phyloP scores from a whole-genome alignment of 2,329 filamentous ascomycete genomes.

The Harringtonia lauricola region DNA sequence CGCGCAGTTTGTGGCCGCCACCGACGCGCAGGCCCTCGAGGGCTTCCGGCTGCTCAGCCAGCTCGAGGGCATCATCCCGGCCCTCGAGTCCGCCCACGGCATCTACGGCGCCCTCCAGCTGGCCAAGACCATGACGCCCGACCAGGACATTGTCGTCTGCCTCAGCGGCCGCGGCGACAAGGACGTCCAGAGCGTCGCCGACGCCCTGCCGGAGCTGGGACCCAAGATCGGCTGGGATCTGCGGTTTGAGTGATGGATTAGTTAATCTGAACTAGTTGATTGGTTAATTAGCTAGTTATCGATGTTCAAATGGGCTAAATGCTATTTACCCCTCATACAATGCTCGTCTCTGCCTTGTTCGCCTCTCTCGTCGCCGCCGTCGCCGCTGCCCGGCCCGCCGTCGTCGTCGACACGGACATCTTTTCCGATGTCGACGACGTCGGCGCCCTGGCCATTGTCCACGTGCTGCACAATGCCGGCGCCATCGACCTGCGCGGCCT shows the following conservation, averaged over 20 bases:
- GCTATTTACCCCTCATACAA: too few relatives aligned
- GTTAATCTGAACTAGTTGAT: too few relatives aligned
- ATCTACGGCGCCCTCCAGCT: slow-evolving; percentile 82
- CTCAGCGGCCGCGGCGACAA: slow-evolving; percentile 91
- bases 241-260: slow-evolving; percentile 30
- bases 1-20: slow-evolving; percentile 82
- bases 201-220: slow-evolving; percentile 79
- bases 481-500: slow-evolving; percentile 24
- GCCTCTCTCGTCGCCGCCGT: too few relatives aligned
- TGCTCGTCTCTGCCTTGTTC: too few relatives aligned
- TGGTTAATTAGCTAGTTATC: too few relatives aligned
- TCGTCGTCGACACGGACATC: slow-evolving; percentile 35
- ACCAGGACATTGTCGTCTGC: slow-evolving; percentile 86
- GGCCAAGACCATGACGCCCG: slow-evolving; percentile 85
- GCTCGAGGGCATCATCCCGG: slow-evolving; percentile 93
- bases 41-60: slow-evolving; percentile 79
- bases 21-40: slow-evolving; percentile 78
- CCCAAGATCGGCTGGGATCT: slow-evolving; percentile 74
- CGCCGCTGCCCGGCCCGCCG: too few relatives aligned
- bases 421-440: slow-evolving; percentile 34
- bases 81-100: slow-evolving; percentile 86
- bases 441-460: slow-evolving; percentile 1
- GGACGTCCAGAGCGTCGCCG: slow-evolving; percentile 96
- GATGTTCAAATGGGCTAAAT: too few relatives aligned
- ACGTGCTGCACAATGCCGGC: slow-evolving; percentile 3